Percentiles rank a stretch among this genome's conserved stretches.
These are phyloP conservation scores for Cercospora nicotianae DNA, from an alignment of 2,329 filamentous ascomycete species.

Conservation along the genomic window DNA sequence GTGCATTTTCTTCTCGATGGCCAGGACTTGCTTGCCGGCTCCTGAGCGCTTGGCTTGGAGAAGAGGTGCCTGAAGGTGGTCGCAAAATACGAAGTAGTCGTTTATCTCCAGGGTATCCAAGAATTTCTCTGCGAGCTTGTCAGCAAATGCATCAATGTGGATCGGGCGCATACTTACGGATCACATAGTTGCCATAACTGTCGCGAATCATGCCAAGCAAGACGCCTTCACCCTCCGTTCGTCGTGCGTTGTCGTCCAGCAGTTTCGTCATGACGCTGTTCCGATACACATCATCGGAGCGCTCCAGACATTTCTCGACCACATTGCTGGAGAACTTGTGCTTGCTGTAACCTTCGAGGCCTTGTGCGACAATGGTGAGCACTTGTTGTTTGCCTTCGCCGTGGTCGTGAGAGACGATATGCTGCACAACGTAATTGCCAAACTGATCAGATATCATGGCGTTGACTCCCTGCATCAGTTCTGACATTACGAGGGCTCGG, in stretches of 20 bases:
- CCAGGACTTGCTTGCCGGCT: conserved; percentile 47
- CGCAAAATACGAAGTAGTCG: conserved; percentile 47
- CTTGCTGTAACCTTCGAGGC: conserved; percentile 76
- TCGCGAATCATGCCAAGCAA: conserved; percentile 81
- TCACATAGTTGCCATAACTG: conserved; percentile 92
- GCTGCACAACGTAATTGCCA: conserved; percentile 95
- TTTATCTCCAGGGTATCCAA: conserved; percentile 51
- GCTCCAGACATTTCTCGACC: conserved; percentile 85
- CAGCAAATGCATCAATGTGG: conserved; percentile 15
- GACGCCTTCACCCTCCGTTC: conserved; percentile 59
- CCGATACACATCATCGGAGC: conserved; percentile 68
- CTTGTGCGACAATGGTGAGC: conserved; percentile 69
- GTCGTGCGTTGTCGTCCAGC: conserved; percentile 57
- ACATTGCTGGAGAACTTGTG: conserved; percentile 98
- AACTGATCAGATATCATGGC: conserved; percentile 81
- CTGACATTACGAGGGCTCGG: conserved; percentile 69
- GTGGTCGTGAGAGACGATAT: conserved; percentile 78
- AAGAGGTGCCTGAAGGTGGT: conserved; percentile 47
- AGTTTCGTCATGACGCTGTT: conserved; percentile 62
- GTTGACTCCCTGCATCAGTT: conserved; percentile 71
- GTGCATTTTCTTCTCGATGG: conserved; percentile 53
- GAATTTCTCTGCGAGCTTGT: conserved; percentile 67
- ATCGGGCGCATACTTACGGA: conserved; percentile 68
- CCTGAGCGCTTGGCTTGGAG: conserved; percentile 46
- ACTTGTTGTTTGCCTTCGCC: conserved; percentile 71